A percentile compares a stretch with the other conserved stretches of the same genome.
These are phyloP conservation scores for Sicyos edulis DNA, from an alignment of 306 rosid species.

Conservation along the genomic window DNA sequence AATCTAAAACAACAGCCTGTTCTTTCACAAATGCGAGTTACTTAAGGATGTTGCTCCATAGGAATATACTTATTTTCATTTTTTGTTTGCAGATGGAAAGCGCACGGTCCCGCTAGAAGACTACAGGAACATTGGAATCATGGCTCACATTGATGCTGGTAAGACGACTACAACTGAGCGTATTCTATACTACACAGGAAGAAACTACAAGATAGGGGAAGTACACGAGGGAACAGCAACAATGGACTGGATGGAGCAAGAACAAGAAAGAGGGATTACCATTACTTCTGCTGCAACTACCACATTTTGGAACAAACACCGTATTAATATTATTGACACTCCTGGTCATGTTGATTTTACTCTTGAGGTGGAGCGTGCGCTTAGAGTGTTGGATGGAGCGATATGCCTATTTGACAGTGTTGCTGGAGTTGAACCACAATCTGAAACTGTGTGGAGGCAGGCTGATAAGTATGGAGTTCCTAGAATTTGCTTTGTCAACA, in stretches of 20 bases:
- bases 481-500: slow-evolving; percentile 87
- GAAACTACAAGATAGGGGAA: slow-evolving; percentile 95
- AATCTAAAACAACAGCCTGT: not conserved
- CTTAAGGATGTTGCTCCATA: not conserved
- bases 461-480: slow-evolving; percentile 96
- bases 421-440: slow-evolving; percentile 97
- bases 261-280: slow-evolving; percentile 96
- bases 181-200: slow-evolving; percentile 79
- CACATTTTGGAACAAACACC: slow-evolving; percentile 85
- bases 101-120: slow-evolving; percentile 60
- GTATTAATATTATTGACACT: slow-evolving; percentile 92
- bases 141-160: slow-evolving; percentile 98
- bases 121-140: slow-evolving; percentile 90
- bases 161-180: slow-evolving; percentile 93
- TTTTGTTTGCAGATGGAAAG: slow-evolving; percentile 38
- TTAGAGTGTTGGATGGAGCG: slow-evolving; percentile 94
- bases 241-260: slow-evolving; percentile 99
- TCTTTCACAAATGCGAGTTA: no score
- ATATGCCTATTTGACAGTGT: slow-evolving; percentile 95
- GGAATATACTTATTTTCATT: not conserved
- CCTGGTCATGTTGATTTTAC: slow-evolving; percentile 97
- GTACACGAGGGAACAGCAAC: slow-evolving; percentile 97
- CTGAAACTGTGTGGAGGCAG: slow-evolving; percentile 98
- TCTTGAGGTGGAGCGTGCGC: slow-evolving; percentile 95
- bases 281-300: slow-evolving; percentile 99